Base-by-base conservation (phyloP, 371 early-diverging fungal species). In the Mortierella sp. region DNA sequence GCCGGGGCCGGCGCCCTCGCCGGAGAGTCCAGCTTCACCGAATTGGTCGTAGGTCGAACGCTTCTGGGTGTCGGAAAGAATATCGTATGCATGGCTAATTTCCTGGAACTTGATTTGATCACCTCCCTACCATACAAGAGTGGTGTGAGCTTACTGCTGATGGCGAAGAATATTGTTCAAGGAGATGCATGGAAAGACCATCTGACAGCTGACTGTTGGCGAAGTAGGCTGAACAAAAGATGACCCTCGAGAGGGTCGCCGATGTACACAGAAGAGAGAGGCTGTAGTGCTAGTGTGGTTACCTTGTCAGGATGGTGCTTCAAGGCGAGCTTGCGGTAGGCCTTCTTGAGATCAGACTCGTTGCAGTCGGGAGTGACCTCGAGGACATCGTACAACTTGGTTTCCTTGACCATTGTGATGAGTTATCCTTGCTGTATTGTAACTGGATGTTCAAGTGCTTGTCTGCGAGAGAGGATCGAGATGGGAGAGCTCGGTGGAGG, bases 231-330 rank as follows among this genome's bases (percentile, higher is more conserved):
- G 34, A 10, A 10, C 7, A 7, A 34, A 34, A 4, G 34, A 34
- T 7, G 34, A 34, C 34, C 34, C 14, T 25, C 14, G 28, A 19
- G 17, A 31, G 34, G 53, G 8, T 34, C 34, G 43, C 43, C 16
- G 22, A 47, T n/a, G n/a, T n/a, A n/a, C n/a, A n/a, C n/a, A n/a
- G n/a, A n/a, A 34, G 34, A 7, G n/a, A n/a, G 44, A 43, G 44
- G 34, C 34, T 43, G 44, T 9, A 43, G 5, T 3, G 31, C 28
- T 63, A 73, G 57, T 54, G 59, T 41, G 12, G 28, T 45, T 71
- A 64, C 67, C 84, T 92, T 95, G 80, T 97, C 98, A 54, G 95
- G 99, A 82, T 99, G 99, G 81, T 92, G 98, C 84, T 95, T 96
- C 82, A 95, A 88, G 6, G 98, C 98, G 69, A 97, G 82, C 83